phyloP scores from a whole-genome alignment of 2,329 filamentous ascomycete genomes.

The Biscogniauxia mediterranea region DNA sequence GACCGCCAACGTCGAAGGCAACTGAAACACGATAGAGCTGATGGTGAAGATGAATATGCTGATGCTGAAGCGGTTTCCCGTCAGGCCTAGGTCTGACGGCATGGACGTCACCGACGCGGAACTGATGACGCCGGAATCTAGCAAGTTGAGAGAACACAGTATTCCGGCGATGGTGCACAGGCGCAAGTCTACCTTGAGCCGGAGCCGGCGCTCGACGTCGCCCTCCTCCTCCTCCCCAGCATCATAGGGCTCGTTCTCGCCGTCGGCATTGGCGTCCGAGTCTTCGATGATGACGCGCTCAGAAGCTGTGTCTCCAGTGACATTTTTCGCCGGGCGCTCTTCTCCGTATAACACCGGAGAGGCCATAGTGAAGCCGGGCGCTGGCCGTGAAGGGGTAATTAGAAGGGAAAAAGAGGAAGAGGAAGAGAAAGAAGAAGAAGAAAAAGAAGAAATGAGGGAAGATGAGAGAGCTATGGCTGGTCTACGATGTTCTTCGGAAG shows the following conservation, averaged over 20 bases:
- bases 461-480: neutral
- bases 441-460: too few relatives aligned
- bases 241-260: slow-evolving; percentile 4
- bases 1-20: slow-evolving; percentile 66
- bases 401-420: neutral
- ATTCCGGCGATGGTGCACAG: slow-evolving; percentile 70
- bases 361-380: slow-evolving; percentile 10
- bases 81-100: slow-evolving; percentile 60
- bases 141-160: slow-evolving; percentile 66
- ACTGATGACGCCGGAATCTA: slow-evolving; percentile 69
- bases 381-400: neutral
- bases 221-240: slow-evolving; percentile 13
- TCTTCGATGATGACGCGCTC: slow-evolving; percentile 13
- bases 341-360: slow-evolving; percentile 1
- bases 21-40: slow-evolving; percentile 64
- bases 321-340: slow-evolving; percentile 10
- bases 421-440: neutral
- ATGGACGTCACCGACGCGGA: slow-evolving; percentile 69
- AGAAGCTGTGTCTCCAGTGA: slow-evolving; percentile 11
- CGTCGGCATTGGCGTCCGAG: slow-evolving; percentile 10
- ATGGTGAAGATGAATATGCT: slow-evolving; percentile 74
- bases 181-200: slow-evolving; percentile 64
- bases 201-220: slow-evolving; percentile 34
- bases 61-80: slow-evolving; percentile 65
- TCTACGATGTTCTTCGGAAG: neutral